These are phyloP conservation scores for Triticum turgidum DNA, from an alignment of 176 grass and related monocot genomes.

Conservation along the genomic window DNA sequence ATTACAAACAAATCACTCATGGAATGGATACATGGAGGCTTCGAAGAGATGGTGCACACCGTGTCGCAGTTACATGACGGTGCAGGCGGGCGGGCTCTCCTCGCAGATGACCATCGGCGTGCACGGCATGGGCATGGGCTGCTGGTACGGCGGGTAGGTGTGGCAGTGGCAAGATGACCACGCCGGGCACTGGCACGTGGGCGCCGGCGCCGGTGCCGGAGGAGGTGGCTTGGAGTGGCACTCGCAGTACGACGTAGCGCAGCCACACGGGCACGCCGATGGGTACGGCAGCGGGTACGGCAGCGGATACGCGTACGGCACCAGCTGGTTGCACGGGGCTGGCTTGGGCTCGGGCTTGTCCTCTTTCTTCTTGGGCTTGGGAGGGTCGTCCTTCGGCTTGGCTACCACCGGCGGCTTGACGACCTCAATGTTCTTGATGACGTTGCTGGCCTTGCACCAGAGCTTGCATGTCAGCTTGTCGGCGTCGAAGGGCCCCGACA, in stretches of 20 bases:
- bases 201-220: not conserved
- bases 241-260: not conserved
- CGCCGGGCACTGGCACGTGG: conserved; percentile 21
- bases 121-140: not conserved
- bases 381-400: not conserved
- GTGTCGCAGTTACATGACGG: conserved; percentile 27
- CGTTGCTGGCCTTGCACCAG: conserved; percentile 57
- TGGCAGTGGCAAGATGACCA: conserved; percentile 10
- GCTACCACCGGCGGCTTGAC: not conserved
- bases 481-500: conserved; percentile 64
- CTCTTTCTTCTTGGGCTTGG: not conserved
- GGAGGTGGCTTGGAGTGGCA: not conserved
- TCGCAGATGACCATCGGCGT: conserved; percentile 20
- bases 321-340: not conserved
- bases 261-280: not conserved
- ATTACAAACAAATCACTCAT: not conserved
- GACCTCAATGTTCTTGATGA: conserved; percentile 47
- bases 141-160: conserved; percentile 13
- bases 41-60: not conserved
- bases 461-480: conserved; percentile 49
- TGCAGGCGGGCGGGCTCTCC: conserved; percentile 22
- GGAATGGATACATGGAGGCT: not conserved
- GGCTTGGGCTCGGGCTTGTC: not conserved
- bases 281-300: conserved; percentile 14
- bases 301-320: not conserved